Evolutionary conservation across 805 yeast species (phyloP), one percentile per base, ranked within the genome.

Genomic region (Phaffomyces thermotolerans): DNA sequence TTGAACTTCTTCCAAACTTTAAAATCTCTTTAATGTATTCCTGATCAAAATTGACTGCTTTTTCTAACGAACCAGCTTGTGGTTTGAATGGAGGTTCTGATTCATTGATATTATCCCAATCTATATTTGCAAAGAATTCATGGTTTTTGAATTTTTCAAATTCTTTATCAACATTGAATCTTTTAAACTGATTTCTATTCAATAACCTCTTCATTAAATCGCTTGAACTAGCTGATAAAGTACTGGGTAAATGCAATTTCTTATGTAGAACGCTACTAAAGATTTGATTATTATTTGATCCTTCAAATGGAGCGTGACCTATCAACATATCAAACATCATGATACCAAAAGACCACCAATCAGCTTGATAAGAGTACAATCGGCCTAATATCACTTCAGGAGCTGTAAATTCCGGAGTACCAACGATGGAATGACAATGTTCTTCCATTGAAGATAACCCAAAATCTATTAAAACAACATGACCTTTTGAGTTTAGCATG

Each of bases 281-380:
- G 25, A 88, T 81, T 22, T 73, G 72, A 54, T 79, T 77, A 51
- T 81, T 79, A 51, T 81, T 83, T 36, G 72, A 77, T 1, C 96
- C 96, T 0, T 86, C 78, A 59, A 84, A 88, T 0, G 96, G 96
- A 0, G 95, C 90, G 39, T 78, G 71, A 0, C 96, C 96, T 1
- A 85, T 76, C 39, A 89, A 65, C 72, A 88, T 71, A 59, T 89
- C 96, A 54, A 67, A 84, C 36, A 81, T 65, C 37, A 88, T 79
- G 15, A 93, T 81, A 0, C 96, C 96, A 34, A 88, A 65, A 0
- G 95, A 84, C 89, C 95, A 88, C 91, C 95, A 87, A 59, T 88
- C 96, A 34, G 89, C 95, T 38, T 78, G 73, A 42, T 76, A 82
- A 50, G 84, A 87, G 60, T 88, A 89, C 17, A 76, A 74, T 52